Evolutionary conservation across 495 filamentous ascomycete genomes (phyloP), one percentile per base, ranked within the genome.

Genomic region (Aspergillus indologenus): DNA sequence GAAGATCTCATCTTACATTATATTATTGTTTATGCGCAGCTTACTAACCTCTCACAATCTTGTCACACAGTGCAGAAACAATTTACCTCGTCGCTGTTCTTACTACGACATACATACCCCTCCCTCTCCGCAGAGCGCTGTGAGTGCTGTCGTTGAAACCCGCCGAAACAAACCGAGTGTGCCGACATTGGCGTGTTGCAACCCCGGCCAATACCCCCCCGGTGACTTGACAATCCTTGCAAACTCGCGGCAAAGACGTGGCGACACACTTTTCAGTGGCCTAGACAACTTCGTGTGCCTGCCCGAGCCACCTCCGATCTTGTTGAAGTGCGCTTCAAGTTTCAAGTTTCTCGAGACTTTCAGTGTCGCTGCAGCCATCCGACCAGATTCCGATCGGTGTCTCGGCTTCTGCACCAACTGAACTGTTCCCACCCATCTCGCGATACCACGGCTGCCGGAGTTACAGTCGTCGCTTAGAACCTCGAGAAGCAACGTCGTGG

Each of bases 401-500:
- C 56, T 58, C 45, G 51, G 47, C 44, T 46, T 43, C 1, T 24
- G 52, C 5, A 15, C 5, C 5, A 6, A 55, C 52, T 46, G 53
- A 31, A 29, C 48, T 49, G 50, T 45, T 40, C 50, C 21, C 45
- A 19, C 22, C 47, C 42, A n/a, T n/a, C 21, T 49, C 14, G 12
- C 11, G 23, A 31, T 21, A 31, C 24, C 23, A 19, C 23, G 7
- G 18, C 48, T 19, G 48, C 6, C 23, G 14, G 18, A 17, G 24
- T 51, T 51, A 24, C 48, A 23, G 31, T 51, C 29, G 45, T 55
- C 45, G 44, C 50, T 7, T 57, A 54, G n/a, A 15, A 29, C 23
- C 22, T 34, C 12, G 23, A 22, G 9, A 24, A 48, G 47, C 31
- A 15, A 57, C 57, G 57, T 54, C 54, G 59, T 61, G 54, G 61